Conservation (phyloP, 176 grass and related monocot species). For the Otatea glauca region DNA sequence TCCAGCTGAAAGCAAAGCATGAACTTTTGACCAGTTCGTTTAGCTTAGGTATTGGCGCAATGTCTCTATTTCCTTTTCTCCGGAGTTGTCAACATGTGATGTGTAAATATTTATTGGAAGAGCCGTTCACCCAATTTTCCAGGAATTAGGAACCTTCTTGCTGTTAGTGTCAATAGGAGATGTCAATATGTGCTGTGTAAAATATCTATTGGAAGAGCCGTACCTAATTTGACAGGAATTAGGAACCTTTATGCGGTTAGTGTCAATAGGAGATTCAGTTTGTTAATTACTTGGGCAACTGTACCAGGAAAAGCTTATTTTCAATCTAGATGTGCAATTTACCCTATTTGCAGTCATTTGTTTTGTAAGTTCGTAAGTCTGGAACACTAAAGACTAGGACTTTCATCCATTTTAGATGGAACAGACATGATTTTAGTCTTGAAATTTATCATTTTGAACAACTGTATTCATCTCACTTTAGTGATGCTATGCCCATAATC, state of each 20-base stretch:
- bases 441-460: neutral
- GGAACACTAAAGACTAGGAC: neutral
- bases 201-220: neutral
- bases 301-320: neutral
- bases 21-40: neutral
- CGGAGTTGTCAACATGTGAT: neutral
- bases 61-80: neutral
- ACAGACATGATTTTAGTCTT: neutral
- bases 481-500: neutral
- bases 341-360: neutral
- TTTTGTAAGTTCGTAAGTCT: neutral
- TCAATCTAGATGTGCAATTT: too few species aligned
- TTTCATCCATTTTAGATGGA: slow-evolving; percentile 19
- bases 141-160: too few species aligned
- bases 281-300: neutral
- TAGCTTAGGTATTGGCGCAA: neutral
- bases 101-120: neutral
- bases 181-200: neutral
- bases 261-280: neutral
- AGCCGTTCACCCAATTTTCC: neutral
- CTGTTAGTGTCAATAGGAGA: neutral
- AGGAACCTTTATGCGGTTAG: neutral
- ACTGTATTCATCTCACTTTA: neutral
- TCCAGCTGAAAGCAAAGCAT: neutral
- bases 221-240: neutral